phyloP scores from a whole-genome alignment of 176 grass and related monocot species.

The Thalia dealbata region DNA sequence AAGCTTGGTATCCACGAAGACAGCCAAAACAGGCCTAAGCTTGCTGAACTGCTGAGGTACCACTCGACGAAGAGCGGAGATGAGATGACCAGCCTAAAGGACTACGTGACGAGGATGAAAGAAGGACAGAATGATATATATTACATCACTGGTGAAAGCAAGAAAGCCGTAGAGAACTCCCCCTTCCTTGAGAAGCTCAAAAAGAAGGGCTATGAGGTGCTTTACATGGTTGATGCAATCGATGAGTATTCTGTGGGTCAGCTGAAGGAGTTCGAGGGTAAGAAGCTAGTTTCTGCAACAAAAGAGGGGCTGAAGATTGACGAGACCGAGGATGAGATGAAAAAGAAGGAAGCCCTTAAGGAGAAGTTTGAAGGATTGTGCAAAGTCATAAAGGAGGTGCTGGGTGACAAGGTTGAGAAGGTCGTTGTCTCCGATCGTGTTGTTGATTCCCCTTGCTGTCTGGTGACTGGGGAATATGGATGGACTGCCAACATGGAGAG shows the following conservation, averaged over 20 bases:
- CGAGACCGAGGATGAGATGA: slow-evolving; percentile 4
- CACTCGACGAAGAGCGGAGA: slow-evolving; percentile 12
- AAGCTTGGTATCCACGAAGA: slow-evolving; percentile 5
- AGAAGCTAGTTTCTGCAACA: slow-evolving; percentile 4
- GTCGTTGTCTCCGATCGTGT: not conserved
- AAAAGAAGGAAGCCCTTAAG: not conserved
- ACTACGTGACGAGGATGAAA: slow-evolving; percentile 11
- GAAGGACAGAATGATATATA: slow-evolving; percentile 5
- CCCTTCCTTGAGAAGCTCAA: slow-evolving; percentile 1
- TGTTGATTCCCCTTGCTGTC: slow-evolving; percentile 4
- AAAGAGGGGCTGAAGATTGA: slow-evolving; percentile 9
- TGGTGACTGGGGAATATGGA: slow-evolving; percentile 5
- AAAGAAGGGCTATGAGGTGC: slow-evolving; percentile 6
- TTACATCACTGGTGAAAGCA: not conserved
- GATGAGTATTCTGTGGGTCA: slow-evolving; percentile 9
- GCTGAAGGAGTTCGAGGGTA: not conserved
- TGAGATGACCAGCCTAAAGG: slow-evolving; percentile 12
- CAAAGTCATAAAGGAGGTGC: slow-evolving; percentile 5
- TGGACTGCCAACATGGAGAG: slow-evolving; percentile 9
- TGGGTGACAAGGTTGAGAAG: slow-evolving; percentile 10
- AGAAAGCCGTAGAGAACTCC: slow-evolving; percentile 7
- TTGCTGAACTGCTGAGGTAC: slow-evolving; percentile 5
- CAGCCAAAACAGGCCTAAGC: not conserved
- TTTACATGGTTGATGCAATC: slow-evolving; percentile 10
- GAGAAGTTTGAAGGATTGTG: not conserved